A percentile compares a stretch with the other conserved stretches of the same genome.
These are phyloP conservation scores for Plasmopara muralis DNA, from an alignment of 352 stramenopile genomes.

Conservation along the genomic window DNA sequence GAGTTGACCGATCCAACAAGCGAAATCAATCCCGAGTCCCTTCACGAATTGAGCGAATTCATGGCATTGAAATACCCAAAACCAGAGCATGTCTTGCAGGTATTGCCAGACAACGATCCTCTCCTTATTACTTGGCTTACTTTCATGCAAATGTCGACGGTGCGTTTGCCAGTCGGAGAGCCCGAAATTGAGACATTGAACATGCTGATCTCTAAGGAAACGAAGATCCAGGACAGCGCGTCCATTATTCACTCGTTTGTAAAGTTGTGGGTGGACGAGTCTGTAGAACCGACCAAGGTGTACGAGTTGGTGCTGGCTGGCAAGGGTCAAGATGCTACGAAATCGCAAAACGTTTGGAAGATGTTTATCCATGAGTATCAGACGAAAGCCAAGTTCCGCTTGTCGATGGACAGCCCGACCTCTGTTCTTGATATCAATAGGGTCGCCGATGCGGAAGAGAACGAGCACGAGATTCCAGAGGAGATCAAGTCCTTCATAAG, in stretches of 20 bases:
- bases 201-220: not conserved
- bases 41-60: not conserved
- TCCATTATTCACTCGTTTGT: not conserved
- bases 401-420: too few species aligned
- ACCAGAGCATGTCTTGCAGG: not conserved
- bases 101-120: not conserved
- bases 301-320: not conserved
- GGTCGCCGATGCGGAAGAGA: not conserved
- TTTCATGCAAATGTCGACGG: not conserved
- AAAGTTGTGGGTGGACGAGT: not conserved
- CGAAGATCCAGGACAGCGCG: too few species aligned
- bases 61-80: not conserved
- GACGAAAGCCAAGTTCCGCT: too few species aligned
- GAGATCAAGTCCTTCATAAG: not conserved
- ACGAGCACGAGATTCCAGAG: not conserved
- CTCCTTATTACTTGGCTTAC: not conserved
- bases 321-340: not conserved
- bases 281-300: not conserved
- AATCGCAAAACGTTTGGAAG: not conserved
- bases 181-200: not conserved
- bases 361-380: not conserved
- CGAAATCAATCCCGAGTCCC: not conserved
- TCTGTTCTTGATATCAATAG: too few species aligned
- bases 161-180: not conserved
- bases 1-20: not conserved